phyloP scores from a whole-genome alignment of 345 rosid species.

The Nephelium lappaceum region DNA sequence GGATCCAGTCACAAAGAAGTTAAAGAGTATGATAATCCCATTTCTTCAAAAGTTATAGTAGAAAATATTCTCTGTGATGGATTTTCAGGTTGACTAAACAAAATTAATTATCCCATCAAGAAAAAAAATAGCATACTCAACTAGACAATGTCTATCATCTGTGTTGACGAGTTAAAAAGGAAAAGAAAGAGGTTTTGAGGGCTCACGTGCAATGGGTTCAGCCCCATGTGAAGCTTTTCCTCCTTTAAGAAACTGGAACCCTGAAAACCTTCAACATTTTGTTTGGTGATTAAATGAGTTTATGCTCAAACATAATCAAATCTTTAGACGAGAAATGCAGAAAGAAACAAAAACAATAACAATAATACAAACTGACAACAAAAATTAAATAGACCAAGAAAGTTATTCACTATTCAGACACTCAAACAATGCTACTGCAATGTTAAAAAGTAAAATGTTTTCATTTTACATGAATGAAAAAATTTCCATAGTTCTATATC shows the following conservation, averaged over 20 bases:
- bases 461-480: constrained; percentile 12
- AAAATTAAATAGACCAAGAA: not conserved
- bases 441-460: constrained; percentile 2
- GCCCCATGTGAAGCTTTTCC: constrained; percentile 41
- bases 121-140: not conserved
- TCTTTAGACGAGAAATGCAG: constrained; percentile 11
- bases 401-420: not conserved
- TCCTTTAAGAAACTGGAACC: constrained; percentile 63
- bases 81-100: not conserved
- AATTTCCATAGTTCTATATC: constrained; percentile 5
- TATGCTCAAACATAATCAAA: constrained; percentile 22
- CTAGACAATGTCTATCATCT: not conserved
- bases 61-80: not conserved
- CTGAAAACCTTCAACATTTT: constrained; percentile 66
- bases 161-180: not conserved
- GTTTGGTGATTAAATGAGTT: constrained; percentile 23
- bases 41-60: not conserved
- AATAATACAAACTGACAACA: too few relatives aligned
- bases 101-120: not conserved
- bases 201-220: constrained; percentile 44
- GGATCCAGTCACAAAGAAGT: constrained; percentile 5
- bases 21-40: not conserved
- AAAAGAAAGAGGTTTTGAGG: not conserved
- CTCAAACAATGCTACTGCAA: not conserved
- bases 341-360: not conserved